Conservation (phyloP, 495 filamentous ascomycete species). For the Acidiella bohemica region DNA sequence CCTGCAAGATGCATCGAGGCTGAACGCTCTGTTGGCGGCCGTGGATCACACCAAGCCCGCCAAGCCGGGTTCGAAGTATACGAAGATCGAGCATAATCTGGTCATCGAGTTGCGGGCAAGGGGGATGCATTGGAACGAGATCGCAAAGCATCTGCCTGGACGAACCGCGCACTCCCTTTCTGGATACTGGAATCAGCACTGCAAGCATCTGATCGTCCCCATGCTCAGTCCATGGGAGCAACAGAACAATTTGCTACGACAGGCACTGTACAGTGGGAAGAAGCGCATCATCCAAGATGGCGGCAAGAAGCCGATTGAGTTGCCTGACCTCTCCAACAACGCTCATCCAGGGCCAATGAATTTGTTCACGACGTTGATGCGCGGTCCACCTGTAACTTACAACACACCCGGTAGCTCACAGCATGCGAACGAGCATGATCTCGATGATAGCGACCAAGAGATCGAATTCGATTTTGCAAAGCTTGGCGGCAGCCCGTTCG, state of each 20-base stretch:
- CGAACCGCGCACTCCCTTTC: neutral
- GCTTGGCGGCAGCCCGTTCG: neutral
- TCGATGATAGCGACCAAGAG: neutral
- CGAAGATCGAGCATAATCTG: neutral
- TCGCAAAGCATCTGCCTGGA: neutral
- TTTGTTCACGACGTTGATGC: neutral
- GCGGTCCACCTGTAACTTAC: too few species aligned
- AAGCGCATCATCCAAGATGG: neutral
- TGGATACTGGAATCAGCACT: neutral
- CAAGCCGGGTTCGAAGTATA: neutral
- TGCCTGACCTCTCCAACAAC: neutral
- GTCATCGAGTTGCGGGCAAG: neutral
- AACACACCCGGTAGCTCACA: too few species aligned
- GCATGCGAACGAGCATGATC: neutral
- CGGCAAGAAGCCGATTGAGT: neutral
- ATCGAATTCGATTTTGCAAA: neutral
- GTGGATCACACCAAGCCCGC: neutral
- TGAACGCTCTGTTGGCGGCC: too few species aligned
- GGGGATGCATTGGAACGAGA: neutral
- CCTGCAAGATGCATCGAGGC: neutral
- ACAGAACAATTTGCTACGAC: neutral
- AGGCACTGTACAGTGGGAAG: neutral
- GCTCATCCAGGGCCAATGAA: neutral
- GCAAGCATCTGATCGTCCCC: neutral
- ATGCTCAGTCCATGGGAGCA: too few species aligned